Evolutionary conservation across 2,329 filamentous ascomycete genomes (phyloP).

Genomic region (Pestalotiopsis sp.): DNA sequence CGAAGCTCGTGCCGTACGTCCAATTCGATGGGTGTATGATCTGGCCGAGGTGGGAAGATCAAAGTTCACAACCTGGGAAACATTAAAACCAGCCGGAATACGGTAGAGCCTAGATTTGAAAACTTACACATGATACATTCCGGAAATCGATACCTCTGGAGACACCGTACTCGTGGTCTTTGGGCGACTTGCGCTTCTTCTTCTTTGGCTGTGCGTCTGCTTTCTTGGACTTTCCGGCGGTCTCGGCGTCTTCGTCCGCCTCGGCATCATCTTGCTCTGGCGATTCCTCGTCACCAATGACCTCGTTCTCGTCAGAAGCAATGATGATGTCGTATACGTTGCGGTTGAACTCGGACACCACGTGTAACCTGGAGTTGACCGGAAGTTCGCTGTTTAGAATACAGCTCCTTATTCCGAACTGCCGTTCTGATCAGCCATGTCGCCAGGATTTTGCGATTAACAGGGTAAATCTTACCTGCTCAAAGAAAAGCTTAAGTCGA

Average conservation of each 20-base stretch:
- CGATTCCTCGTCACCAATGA: constrained; percentile 58
- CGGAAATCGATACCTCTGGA: constrained; percentile 96
- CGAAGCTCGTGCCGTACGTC: constrained; percentile 86
- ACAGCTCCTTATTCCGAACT: constrained; percentile 92
- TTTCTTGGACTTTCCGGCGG: constrained; percentile 44
- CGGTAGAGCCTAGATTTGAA: not conserved
- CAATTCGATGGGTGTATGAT: constrained; percentile 96
- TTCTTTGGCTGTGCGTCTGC: constrained; percentile 35
- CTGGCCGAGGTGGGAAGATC: constrained; percentile 86
- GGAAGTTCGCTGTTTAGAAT: constrained; percentile 93
- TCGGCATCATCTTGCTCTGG: constrained; percentile 34
- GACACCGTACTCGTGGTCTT: constrained; percentile 91
- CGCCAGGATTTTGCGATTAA: not conserved
- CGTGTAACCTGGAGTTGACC: constrained; percentile 88
- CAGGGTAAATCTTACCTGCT: constrained; percentile 44
- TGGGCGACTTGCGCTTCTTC: constrained; percentile 66
- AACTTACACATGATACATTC: constrained; percentile 73
- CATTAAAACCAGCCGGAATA: not conserved
- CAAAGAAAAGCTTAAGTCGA: constrained; percentile 88
- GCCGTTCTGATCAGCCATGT: not conserved
- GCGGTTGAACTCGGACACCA: constrained; percentile 96
- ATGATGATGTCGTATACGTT: constrained; percentile 98
- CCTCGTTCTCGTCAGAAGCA: constrained; percentile 87
- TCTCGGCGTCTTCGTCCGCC: constrained; percentile 33
- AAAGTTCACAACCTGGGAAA: constrained; percentile 75